A percentile compares a stretch with the other conserved stretches of the same genome.
Evolutionary conservation across 768 basidiomycete species (phyloP).

Genomic region (Lyophyllum decastes): DNA sequence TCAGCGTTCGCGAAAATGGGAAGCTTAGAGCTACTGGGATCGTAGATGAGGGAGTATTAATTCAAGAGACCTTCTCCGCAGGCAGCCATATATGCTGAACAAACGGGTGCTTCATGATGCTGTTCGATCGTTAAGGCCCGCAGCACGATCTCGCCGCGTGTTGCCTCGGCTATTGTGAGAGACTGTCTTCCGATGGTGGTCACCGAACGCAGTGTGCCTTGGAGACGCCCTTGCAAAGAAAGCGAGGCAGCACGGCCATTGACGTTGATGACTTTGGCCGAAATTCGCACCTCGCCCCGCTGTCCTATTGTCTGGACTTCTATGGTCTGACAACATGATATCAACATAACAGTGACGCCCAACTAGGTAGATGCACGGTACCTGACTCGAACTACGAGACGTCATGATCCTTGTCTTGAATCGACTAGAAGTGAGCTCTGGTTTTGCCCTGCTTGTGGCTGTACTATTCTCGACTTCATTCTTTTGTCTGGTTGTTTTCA

Average conservation of each 20-base stretch:
- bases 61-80: slow-evolving; percentile 15
- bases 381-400: slow-evolving; percentile 24
- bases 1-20: slow-evolving; percentile 24
- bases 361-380: slow-evolving; percentile 7
- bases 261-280: slow-evolving; percentile 28
- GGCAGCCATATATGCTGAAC: slow-evolving; percentile 36
- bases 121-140: slow-evolving; percentile 23
- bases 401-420: slow-evolving; percentile 44
- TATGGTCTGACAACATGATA: slow-evolving; percentile 14
- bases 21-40: slow-evolving; percentile 18
- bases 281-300: slow-evolving; percentile 8
- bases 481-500: slow-evolving; percentile 46
- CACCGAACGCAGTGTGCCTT: slow-evolving; percentile 31
- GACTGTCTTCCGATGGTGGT: slow-evolving; percentile 48
- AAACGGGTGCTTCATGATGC: slow-evolving; percentile 34
- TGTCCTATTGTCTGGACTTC: slow-evolving; percentile 19
- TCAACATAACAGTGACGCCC: neutral
- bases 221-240: slow-evolving; percentile 21
- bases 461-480: slow-evolving; percentile 43
- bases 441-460: slow-evolving; percentile 23
- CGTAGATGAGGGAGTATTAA: neutral
- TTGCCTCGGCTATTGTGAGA: slow-evolving; percentile 48
- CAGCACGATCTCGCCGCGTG: slow-evolving; percentile 27
- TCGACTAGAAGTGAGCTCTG: slow-evolving; percentile 39
- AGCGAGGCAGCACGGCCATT: slow-evolving; percentile 41